phyloP scores from a whole-genome alignment of 306 rosid genomes.

The Rosa lucieae region DNA sequence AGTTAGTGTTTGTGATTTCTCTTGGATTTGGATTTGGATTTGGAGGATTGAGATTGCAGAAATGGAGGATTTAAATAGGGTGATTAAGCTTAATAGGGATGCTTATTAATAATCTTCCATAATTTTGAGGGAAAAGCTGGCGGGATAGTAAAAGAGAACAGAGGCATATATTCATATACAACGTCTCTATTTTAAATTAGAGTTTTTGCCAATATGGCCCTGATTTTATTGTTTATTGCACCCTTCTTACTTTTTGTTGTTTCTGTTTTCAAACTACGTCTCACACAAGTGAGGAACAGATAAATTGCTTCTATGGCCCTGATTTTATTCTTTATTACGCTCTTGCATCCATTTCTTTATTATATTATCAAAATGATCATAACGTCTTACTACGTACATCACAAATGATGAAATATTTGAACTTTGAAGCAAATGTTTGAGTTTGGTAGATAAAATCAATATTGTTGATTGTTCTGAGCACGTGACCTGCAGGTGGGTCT shows the following conservation, averaged over 20 bases:
- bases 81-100: neutral
- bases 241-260: neutral
- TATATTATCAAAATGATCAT: neutral
- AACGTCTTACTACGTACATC: neutral
- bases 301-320: too few relatives aligned
- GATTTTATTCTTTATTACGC: too few relatives aligned
- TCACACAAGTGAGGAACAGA: too few relatives aligned
- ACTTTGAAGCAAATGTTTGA: neutral
- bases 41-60: neutral
- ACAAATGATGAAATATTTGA: neutral
- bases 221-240: slow-evolving; percentile 12
- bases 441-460: too few relatives aligned
- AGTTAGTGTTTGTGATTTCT: neutral
- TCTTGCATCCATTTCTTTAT: too few relatives aligned
- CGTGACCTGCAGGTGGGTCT: too few relatives aligned
- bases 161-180: neutral
- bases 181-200: slow-evolving; percentile 48
- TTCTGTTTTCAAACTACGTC: neutral
- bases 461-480: too few relatives aligned
- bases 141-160: neutral
- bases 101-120: neutral
- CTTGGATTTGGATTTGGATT: neutral
- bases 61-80: neutral
- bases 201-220: slow-evolving; percentile 16
- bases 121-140: slow-evolving; percentile 5